A percentile compares a stretch with the other conserved stretches of the same genome.
These are phyloP conservation scores for Kokia cookei DNA, from an alignment of 441 rosid genomes.

Conservation along the genomic window DNA sequence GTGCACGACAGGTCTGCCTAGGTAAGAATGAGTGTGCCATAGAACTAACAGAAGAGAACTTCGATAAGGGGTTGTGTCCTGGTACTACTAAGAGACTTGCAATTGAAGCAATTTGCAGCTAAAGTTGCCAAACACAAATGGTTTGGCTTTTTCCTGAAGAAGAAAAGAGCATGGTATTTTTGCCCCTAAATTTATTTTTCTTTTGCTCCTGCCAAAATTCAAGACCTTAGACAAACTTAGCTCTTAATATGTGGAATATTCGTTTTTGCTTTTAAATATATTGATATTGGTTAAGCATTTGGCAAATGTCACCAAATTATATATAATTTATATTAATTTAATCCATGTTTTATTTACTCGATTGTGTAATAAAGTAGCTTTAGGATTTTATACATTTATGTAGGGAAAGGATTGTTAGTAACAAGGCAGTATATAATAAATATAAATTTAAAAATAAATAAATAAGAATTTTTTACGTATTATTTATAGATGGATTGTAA, in stretches of 20 bases:
- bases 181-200: not conserved
- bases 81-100: slow-evolving; percentile 37
- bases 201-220: not conserved
- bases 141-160: not conserved
- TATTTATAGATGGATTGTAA: too few species aligned
- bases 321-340: too few species aligned
- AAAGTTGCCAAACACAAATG: not conserved
- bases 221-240: not conserved
- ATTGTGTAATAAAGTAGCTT: too few species aligned
- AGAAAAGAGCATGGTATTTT: not conserved
- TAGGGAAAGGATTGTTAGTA: too few species aligned
- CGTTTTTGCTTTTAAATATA: not conserved
- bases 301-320: too few species aligned
- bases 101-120: slow-evolving; percentile 49
- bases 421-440: too few species aligned
- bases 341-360: too few species aligned
- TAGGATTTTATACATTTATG: too few species aligned
- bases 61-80: slow-evolving; percentile 31
- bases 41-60: slow-evolving; percentile 30
- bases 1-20: slow-evolving; percentile 39
- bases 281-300: not conserved
- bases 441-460: too few species aligned
- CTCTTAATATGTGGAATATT: not conserved
- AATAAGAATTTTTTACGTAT: too few species aligned
- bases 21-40: slow-evolving; percentile 34